Evolutionary conservation across 306 rosid species (phyloP).

Genomic region (Glycine tomentella): DNA sequence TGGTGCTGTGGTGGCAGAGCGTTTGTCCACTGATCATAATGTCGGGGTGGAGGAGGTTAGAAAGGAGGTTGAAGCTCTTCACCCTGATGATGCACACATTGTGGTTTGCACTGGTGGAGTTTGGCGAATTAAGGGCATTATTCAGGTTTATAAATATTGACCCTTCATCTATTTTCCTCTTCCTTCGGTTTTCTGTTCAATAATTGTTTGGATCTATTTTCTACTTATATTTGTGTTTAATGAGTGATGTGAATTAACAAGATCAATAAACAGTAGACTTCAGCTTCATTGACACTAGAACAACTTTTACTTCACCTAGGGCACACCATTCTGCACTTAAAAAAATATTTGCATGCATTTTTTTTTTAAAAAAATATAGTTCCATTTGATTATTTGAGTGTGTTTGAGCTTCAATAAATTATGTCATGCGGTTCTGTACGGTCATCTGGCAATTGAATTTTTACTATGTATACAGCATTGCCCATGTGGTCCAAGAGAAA

Average conservation of each 20-base stretch:
- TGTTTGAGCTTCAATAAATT: background rate
- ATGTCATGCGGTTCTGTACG: background rate
- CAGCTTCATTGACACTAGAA: background rate
- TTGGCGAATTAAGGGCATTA: conserved; percentile 84
- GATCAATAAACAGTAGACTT: background rate
- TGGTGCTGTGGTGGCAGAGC: conserved; percentile 56
- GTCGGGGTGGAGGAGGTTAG: conserved; percentile 73
- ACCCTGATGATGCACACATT: conserved; percentile 74
- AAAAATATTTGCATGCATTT: background rate
- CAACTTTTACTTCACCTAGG: background rate
- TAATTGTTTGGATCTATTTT: background rate
- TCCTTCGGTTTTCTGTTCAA: background rate
- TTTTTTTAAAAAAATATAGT: background rate
- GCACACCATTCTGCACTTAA: too few species aligned
- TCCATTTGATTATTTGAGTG: background rate
- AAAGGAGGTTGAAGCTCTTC: conserved; percentile 74
- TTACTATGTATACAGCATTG: background rate
- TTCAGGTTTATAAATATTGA: conserved; percentile 56
- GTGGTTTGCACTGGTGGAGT: conserved; percentile 62
- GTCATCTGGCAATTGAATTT: background rate
- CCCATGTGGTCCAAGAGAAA: background rate
- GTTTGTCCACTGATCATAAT: conserved; percentile 75
- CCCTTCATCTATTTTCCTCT: too few species aligned
- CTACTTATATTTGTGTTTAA: background rate
- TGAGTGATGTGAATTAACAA: background rate